Conservation (phyloP, 371 early-diverging fungal genomes). For the Mortierella sp. region DNA sequence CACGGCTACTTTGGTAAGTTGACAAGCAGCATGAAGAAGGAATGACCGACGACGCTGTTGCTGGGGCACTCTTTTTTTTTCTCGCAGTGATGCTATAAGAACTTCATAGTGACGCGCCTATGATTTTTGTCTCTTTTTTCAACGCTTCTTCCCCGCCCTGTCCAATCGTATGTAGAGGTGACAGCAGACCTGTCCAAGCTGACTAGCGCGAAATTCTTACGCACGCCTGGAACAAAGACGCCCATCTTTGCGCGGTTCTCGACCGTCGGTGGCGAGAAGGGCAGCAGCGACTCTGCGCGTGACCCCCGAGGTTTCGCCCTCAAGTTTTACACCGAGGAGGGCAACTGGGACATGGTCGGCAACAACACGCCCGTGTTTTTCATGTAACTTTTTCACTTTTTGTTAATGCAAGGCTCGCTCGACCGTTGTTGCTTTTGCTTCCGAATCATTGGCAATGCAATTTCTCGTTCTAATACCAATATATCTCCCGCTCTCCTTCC, state of each 20-base stretch:
- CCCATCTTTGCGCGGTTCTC: constrained; percentile 87
- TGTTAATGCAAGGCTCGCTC: neutral
- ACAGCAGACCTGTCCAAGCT: constrained; percentile 80
- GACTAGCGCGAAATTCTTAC: constrained; percentile 83
- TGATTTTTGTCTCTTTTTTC: neutral
- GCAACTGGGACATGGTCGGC: constrained; percentile 79
- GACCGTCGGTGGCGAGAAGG: constrained; percentile 85
- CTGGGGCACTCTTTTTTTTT: neutral
- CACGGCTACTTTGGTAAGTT: constrained; percentile 81
- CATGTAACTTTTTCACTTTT: constrained; percentile 36
- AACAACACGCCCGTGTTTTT: constrained; percentile 76
- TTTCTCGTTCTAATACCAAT: neutral
- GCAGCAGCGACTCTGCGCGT: constrained; percentile 81
- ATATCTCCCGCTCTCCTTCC: neutral
- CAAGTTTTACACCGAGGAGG: constrained; percentile 80
- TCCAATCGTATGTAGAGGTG: constrained; percentile 65
- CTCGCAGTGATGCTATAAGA: neutral
- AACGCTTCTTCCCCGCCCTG: neutral
- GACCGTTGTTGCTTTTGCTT: constrained; percentile 28
- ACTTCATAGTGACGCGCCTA: neutral
- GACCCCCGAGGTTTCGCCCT: constrained; percentile 84
- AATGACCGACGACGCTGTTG: neutral
- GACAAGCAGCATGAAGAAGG: neutral
- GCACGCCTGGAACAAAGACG: constrained; percentile 79
- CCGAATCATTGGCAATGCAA: neutral